A percentile compares a stretch with the other conserved stretches of the same genome.
Conservation (phyloP, 495 filamentous ascomycete species). For the Hypoxylon lienhwacheense region DNA sequence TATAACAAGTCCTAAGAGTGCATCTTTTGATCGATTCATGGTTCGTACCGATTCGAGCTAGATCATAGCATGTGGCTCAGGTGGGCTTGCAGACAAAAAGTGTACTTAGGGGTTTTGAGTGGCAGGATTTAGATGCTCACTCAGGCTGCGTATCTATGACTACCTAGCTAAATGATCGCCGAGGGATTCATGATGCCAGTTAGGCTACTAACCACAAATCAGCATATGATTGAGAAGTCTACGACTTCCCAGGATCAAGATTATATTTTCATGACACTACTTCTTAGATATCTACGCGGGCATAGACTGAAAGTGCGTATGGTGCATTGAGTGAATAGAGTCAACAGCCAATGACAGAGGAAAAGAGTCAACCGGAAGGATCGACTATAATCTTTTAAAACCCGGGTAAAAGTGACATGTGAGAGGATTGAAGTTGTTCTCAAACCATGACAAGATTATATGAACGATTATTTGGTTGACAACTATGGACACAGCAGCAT, state of each 20-base stretch:
- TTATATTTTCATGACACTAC: too few relatives aligned
- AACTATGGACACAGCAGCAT: too few relatives aligned
- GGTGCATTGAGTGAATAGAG: too few relatives aligned
- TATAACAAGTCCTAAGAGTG: constrained; percentile 19
- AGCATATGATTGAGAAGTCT: constrained; percentile 1
- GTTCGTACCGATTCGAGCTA: constrained; percentile 16
- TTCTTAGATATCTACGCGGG: too few relatives aligned
- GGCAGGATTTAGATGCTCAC: constrained; percentile 23
- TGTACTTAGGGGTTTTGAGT: constrained; percentile 4
- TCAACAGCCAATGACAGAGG: too few relatives aligned
- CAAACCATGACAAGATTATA: constrained; percentile 10
- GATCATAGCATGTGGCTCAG: constrained; percentile 20
- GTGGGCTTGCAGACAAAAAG: constrained; percentile 30
- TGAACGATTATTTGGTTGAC: constrained; percentile 14
- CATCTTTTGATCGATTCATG: neutral
- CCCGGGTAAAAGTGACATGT: too few relatives aligned
- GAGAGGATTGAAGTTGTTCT: too few relatives aligned
- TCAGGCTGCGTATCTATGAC: constrained; percentile 8
- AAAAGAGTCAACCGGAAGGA: too few relatives aligned
- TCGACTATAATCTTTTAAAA: too few relatives aligned
- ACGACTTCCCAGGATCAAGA: neutral
- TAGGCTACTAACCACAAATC: neutral
- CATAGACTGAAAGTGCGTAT: too few relatives aligned
- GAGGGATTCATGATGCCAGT: constrained; percentile 15
- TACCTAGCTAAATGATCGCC: constrained; percentile 20